Percentiles rank a stretch among this genome's conserved stretches.
Conservation (phyloP, 2,329 filamentous ascomycete genomes). For the Sporothrix pseudoabietina region DNA sequence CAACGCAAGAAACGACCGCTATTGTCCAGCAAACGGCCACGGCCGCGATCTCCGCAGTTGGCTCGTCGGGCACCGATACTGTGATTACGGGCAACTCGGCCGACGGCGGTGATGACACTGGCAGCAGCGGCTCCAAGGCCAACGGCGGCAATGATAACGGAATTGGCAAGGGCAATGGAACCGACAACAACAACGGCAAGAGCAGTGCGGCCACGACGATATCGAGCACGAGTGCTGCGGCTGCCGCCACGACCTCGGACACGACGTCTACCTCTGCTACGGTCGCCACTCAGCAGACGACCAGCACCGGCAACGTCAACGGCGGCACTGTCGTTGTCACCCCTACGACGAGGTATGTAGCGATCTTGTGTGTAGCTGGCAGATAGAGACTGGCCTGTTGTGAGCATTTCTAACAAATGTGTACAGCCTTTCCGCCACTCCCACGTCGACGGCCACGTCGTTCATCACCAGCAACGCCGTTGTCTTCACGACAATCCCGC, state of each 20-base stretch:
- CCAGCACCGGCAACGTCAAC: not conserved
- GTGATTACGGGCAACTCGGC: conserved; percentile 20
- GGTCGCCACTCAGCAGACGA: not conserved
- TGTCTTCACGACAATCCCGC: conserved; percentile 19
- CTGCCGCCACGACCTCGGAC: not conserved
- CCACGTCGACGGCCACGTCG: conserved; percentile 30
- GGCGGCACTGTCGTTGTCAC: not conserved
- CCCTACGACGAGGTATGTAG: not conserved
- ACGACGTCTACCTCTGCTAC: conserved; percentile 13
- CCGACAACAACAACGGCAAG: conserved; percentile 8
- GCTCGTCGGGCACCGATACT: conserved; percentile 4
- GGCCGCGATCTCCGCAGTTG: not conserved
- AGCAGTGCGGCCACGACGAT: conserved; percentile 1
- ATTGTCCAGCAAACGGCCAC: not conserved
- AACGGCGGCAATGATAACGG: not conserved
- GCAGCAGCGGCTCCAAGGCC: not conserved
- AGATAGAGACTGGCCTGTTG: no score
- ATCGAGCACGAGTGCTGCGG: not conserved
- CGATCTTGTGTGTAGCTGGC: no score
- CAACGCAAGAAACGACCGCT: conserved; percentile 4
- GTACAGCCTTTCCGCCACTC: not conserved
- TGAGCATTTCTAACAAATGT: no score
- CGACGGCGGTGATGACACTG: not conserved
- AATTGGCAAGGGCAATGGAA: not conserved
- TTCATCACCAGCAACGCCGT: conserved; percentile 29